Base-by-base conservation (phyloP, 805 yeast species). In the Scheffersomyces stipitis region DNA sequence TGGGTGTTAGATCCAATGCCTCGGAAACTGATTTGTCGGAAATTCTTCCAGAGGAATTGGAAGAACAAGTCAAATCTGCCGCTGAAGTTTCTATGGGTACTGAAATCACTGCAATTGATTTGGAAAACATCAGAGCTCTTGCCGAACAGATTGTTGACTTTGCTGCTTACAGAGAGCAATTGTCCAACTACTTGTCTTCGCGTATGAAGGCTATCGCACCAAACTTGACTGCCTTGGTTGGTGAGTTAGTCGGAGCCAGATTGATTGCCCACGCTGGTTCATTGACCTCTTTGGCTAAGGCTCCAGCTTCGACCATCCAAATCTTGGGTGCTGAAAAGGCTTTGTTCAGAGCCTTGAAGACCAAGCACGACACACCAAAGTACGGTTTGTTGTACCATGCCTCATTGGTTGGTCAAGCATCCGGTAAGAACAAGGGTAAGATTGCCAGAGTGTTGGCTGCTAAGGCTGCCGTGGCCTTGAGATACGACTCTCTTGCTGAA, bases 31-130 rank as follows among this genome's bases (percentile, higher is more conserved):
- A 93, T 61, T 61, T 87, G 81, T 62, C 70, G 13, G 71, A 66
- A 53, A 60, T 69, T 34, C 64, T 69, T 54, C 75, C 75, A 15
- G 75, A 69, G 54, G 75, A 69, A 51, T 49, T 57, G 30, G 75
- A 69, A 57, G 75, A 68, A 49, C 68, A 66, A 65, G 90, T 93
- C 37, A 93, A 93, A 72, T 67, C 89, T 39, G 96, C 98, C 51
- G 98, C 99, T 51, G 98, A 93, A 75, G 89, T 93, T 49, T 90
- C 98, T 34, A 93, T 93, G 99, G 99, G 99, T 75, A 93, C 98
- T 44, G 99, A 93, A 69, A 91, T 93, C 65, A 91, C 98, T 40
- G 90, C 85, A 44, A 75, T 76, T 49, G 99, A 93, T 68, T 76
- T 93, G 56, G 76, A 77, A 43, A 91, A 91, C 75, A 91, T 93